Conservation (phyloP, 192 early-diverging fungal species). For the Obelidium mucronatum region DNA sequence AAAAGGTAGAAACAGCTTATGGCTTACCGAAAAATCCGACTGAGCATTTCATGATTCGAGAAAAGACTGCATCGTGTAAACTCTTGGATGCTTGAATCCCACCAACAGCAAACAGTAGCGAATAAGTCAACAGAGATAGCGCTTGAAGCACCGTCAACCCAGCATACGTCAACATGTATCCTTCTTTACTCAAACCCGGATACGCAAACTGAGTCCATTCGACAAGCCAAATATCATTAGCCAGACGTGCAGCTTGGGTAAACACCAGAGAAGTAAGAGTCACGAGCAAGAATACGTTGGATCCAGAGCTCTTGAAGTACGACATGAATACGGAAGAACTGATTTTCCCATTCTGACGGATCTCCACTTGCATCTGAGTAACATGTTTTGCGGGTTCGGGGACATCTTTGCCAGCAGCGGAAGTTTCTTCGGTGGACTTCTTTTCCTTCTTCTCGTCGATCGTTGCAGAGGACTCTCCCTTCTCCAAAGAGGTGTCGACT, state of each 20-base stretch:
- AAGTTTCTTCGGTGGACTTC: constrained; percentile 66
- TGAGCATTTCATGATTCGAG: constrained; percentile 72
- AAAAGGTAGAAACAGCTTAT: constrained; percentile 9
- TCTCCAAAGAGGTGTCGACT: constrained; percentile 60
- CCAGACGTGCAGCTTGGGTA: constrained; percentile 59
- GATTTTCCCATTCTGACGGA: not conserved
- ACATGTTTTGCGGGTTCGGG: constrained; percentile 55
- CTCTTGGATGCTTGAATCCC: constrained; percentile 64
- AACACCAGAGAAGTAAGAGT: constrained; percentile 23
- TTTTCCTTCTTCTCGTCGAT: constrained; percentile 73
- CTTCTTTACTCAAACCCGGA: constrained; percentile 28
- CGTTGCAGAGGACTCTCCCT: constrained; percentile 67
- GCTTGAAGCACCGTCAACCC: constrained; percentile 68
- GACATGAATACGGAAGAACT: constrained; percentile 45
- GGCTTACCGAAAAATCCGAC: constrained; percentile 74
- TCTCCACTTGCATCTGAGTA: constrained; percentile 20
- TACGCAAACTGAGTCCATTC: constrained; percentile 54
- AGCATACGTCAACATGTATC: constrained; percentile 73
- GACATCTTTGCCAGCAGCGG: constrained; percentile 65
- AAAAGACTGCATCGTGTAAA: constrained; percentile 73
- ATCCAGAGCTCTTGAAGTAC: too few species aligned
- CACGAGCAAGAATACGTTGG: constrained; percentile 46
- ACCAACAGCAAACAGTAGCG: constrained; percentile 62
- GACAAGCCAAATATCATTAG: constrained; percentile 65
- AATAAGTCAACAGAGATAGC: constrained; percentile 58